Conservation (phyloP, 345 rosid genomes). For the Sonneratia alba region DNA sequence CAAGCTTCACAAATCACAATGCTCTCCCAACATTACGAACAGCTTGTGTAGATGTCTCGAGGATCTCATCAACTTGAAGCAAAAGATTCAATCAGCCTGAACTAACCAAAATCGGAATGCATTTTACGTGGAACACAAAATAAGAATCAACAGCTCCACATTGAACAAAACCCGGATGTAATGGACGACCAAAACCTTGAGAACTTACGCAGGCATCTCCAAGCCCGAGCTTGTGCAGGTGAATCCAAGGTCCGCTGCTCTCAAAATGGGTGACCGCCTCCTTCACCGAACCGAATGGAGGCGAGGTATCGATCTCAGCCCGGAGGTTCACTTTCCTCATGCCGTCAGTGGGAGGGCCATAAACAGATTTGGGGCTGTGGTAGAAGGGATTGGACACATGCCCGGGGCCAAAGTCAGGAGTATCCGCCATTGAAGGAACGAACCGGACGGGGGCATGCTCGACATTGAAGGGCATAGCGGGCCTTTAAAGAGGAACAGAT, state of each 20-base stretch:
- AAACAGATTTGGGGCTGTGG: constrained; percentile 7
- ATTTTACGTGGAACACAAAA: neutral
- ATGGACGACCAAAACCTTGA: no score
- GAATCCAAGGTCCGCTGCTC: constrained; percentile 76
- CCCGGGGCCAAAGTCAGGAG: neutral
- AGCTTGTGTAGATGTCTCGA: neutral
- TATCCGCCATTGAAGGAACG: constrained; percentile 13
- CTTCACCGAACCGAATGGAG: constrained; percentile 83
- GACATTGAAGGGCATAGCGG: neutral
- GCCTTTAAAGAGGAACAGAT: constrained; percentile 6
- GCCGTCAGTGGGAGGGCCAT: constrained; percentile 12
- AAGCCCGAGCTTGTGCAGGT: constrained; percentile 45
- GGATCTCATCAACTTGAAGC: neutral
- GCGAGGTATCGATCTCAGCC: constrained; percentile 91
- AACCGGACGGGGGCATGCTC: constrained; percentile 5
- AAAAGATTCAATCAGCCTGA: neutral
- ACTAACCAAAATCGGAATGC: neutral
- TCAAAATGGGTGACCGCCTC: constrained; percentile 91
- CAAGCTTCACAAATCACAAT: no score
- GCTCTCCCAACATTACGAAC: neutral
- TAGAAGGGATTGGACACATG: neutral
- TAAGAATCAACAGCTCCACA: neutral
- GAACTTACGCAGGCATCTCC: constrained; percentile 25
- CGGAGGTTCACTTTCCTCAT: constrained; percentile 48
- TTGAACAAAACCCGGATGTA: no score